These are phyloP conservation scores for Xylariaceae sp. DNA, from an alignment of 2,329 filamentous ascomycete genomes.

Conservation along the genomic window DNA sequence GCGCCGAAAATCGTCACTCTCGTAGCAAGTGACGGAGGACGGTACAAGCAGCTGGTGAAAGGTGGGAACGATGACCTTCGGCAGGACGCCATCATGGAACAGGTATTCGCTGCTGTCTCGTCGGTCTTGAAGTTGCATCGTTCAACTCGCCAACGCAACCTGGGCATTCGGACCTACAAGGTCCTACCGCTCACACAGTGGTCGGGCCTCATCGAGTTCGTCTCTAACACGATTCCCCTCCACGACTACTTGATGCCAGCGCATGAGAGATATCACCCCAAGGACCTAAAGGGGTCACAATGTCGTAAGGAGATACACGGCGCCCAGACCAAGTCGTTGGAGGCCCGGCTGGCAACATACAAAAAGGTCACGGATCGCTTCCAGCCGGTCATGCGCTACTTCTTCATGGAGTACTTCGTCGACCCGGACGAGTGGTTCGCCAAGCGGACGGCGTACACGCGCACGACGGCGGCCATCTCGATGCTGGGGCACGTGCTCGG, in stretches of 20 bases:
- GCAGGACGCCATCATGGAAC: slow-evolving; percentile 98
- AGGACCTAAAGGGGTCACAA: slow-evolving; percentile 65
- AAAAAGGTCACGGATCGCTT: slow-evolving; percentile 73
- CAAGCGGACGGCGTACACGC: slow-evolving; percentile 80
- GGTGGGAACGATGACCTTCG: slow-evolving; percentile 92
- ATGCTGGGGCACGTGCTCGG: slow-evolving; percentile 92
- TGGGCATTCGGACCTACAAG: slow-evolving; percentile 94
- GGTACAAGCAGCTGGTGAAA: slow-evolving; percentile 89
- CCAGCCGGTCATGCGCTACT: slow-evolving; percentile 89
- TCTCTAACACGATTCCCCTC: slow-evolving; percentile 83
- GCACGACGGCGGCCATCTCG: slow-evolving; percentile 88
- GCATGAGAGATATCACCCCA: slow-evolving; percentile 78
- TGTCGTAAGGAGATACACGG: slow-evolving; percentile 75
- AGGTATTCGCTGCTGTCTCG: slow-evolving; percentile 95
- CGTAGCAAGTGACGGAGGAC: slow-evolving; percentile 65
- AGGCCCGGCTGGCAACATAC: slow-evolving; percentile 67
- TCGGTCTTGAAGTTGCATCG: slow-evolving; percentile 80
- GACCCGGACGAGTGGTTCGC: slow-evolving; percentile 96
- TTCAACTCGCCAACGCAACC: slow-evolving; percentile 75
- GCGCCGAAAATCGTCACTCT: slow-evolving; percentile 89
- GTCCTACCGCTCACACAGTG: slow-evolving; percentile 80
- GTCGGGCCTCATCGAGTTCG: slow-evolving; percentile 94
- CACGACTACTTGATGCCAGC: slow-evolving; percentile 90
- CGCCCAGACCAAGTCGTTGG: slow-evolving; percentile 61
- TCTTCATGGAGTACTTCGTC: slow-evolving; percentile 90